Evolutionary conservation across 2,329 filamentous ascomycete species (phyloP).

Genomic region (Epichloe brachyelytri): DNA sequence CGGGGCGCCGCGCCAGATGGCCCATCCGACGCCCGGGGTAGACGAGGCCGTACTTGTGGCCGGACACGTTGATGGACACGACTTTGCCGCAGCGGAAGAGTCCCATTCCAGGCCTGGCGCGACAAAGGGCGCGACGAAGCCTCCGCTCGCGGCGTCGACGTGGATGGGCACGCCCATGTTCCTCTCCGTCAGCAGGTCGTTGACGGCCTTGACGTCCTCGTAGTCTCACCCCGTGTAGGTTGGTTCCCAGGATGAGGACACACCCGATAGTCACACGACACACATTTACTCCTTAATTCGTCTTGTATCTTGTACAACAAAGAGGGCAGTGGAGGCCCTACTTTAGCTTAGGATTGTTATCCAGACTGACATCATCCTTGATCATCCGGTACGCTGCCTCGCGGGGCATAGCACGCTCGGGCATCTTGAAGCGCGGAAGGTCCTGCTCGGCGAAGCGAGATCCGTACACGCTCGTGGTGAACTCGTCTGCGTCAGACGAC

Average conservation of each 20-base stretch:
- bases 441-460: constrained; percentile 71
- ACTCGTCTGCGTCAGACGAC: constrained; percentile 40
- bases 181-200: constrained; percentile 67
- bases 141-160: constrained; percentile 83
- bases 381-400: constrained; percentile 96
- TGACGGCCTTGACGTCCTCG: constrained; percentile 85
- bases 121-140: constrained; percentile 88
- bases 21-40: constrained; percentile 94
- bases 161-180: constrained; percentile 77
- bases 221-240: constrained; percentile 97
- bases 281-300: background rate
- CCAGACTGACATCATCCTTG: constrained; percentile 83
- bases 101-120: constrained; percentile 79
- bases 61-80: constrained; percentile 86
- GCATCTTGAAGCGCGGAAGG: constrained; percentile 74
- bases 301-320: background rate
- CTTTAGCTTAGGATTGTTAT: constrained; percentile 84
- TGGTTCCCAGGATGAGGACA: constrained; percentile 80
- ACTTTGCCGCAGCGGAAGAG: constrained; percentile 80
- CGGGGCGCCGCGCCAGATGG: constrained; percentile 73
- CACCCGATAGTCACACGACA: constrained; percentile 57
- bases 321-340: constrained; percentile 22
- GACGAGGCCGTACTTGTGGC: constrained; percentile 63
- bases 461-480: constrained; percentile 76
- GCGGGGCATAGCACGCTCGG: constrained; percentile 77